Evolutionary conservation across 257 asterid species (phyloP).

Genomic region (Solanum verrucosum): DNA sequence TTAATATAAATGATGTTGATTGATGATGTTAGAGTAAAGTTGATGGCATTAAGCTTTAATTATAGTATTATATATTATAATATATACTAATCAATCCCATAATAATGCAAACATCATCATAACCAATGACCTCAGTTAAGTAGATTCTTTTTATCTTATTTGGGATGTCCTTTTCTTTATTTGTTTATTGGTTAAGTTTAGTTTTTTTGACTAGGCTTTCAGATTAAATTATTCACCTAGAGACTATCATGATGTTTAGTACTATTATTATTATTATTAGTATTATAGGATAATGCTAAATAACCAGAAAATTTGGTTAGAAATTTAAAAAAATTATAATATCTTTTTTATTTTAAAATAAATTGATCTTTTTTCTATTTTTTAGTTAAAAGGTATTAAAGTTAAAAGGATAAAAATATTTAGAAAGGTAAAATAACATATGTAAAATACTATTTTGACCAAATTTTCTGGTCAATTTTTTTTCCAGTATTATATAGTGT

Average conservation of each 20-base stretch:
- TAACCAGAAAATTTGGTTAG: too few species aligned
- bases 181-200: conserved; percentile 11
- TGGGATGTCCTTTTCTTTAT: not conserved
- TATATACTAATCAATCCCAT: conserved; percentile 6
- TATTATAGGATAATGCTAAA: too few species aligned
- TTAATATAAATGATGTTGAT: not conserved
- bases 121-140: conserved; percentile 12
- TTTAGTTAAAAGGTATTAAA: too few species aligned
- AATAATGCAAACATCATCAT: conserved; percentile 6
- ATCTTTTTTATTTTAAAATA: too few species aligned
- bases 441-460: too few species aligned
- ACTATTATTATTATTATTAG: too few species aligned
- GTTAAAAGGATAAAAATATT: too few species aligned
- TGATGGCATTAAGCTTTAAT: not conserved
- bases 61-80: not conserved
- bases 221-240: not conserved
- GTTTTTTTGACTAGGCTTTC: not conserved
- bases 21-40: not conserved
- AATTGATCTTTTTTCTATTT: too few species aligned
- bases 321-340: too few species aligned
- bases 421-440: too few species aligned
- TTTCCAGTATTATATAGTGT: not conserved
- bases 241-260: not conserved
- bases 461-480: too few species aligned
- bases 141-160: conserved; percentile 14